Base-by-base conservation (phyloP, 1,284 basidiomycete species). In the Mycena citricolor region DNA sequence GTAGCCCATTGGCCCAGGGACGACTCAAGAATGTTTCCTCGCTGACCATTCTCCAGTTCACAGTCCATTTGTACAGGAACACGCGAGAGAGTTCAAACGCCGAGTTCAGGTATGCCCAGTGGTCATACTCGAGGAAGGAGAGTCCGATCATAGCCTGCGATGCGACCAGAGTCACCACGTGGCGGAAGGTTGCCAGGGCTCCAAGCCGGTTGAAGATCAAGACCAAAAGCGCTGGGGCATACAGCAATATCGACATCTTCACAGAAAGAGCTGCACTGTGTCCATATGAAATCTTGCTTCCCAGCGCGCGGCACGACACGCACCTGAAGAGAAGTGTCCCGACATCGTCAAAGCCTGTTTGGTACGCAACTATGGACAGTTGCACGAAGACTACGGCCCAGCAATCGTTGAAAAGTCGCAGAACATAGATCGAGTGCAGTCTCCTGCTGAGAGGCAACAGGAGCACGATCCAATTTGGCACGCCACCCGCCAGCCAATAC, bases 191-290 rank as follows among this genome's bases (percentile, higher is more conserved):
- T 2, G 65, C 66, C 4, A 75, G 38, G 8, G 90, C 59, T 16
- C 94, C 94, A 35, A 69, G 70, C 29, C 81, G 77, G 61, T 86
- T 86, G 68, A 90, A 85, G 17, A 90, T 67, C 47, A 95, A 69
- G 11, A 94, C 82, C 7, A 94, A 68, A 5, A 97, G 70, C 4
- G 87, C 93, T 2, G 95, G 95, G 1, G 97, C 67, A 67, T 94
- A 97, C n/a, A 99, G 76, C 13, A 99, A 68, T 26, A 88, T 81
- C 32, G 90, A 97, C 97, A 99, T 99, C 68, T 99, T 99, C 55
- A 97, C 76, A 2, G 92, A 94, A 4, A 99, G 65, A 0, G 93
- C 94, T 7, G 81, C 64, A 54, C 94, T 97, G 36, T 21, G 5
- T 4, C 44, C 7, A 22, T 38, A 30, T 32, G 32, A 24, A 14